These are phyloP conservation scores for Limnanthes douglasii DNA, from an alignment of 345 rosid genomes.

Conservation along the genomic window DNA sequence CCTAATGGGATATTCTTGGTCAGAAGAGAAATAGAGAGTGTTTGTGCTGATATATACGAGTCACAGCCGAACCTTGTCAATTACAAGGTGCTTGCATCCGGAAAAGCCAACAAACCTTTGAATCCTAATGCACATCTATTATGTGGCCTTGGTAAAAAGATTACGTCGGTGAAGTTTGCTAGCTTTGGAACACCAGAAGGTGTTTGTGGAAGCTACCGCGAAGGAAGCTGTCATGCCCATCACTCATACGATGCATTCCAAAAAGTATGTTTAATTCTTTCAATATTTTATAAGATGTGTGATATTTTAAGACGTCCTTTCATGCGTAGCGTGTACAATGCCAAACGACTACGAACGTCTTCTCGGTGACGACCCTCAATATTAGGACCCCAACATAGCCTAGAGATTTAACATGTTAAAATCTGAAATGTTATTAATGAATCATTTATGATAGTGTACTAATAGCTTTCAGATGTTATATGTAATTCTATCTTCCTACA, in stretches of 20 bases:
- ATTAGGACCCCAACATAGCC: background rate
- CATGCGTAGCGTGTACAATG: too few relatives aligned
- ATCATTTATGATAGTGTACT: too few relatives aligned
- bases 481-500: too few relatives aligned
- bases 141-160: slow-evolving; percentile 77
- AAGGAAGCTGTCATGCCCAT: slow-evolving; percentile 85
- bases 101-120: slow-evolving; percentile 64
- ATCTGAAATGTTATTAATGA: background rate
- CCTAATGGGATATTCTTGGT: slow-evolving; percentile 76
- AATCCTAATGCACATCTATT: slow-evolving; percentile 79
- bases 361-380: background rate
- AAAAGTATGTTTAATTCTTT: slow-evolving; percentile 56
- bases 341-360: background rate
- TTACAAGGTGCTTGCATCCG: slow-evolving; percentile 68
- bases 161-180: slow-evolving; percentile 76
- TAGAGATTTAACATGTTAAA: too few relatives aligned
- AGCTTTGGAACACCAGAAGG: slow-evolving; percentile 96
- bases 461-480: too few relatives aligned
- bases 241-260: slow-evolving; percentile 93
- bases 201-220: slow-evolving; percentile 65
- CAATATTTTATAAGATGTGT: too few relatives aligned
- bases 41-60: slow-evolving; percentile 82
- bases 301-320: too few relatives aligned
- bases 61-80: slow-evolving; percentile 92
- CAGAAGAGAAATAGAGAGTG: slow-evolving; percentile 59